Conservation (phyloP, 129 eudicot species). For the Kitagawia praeruptora region DNA sequence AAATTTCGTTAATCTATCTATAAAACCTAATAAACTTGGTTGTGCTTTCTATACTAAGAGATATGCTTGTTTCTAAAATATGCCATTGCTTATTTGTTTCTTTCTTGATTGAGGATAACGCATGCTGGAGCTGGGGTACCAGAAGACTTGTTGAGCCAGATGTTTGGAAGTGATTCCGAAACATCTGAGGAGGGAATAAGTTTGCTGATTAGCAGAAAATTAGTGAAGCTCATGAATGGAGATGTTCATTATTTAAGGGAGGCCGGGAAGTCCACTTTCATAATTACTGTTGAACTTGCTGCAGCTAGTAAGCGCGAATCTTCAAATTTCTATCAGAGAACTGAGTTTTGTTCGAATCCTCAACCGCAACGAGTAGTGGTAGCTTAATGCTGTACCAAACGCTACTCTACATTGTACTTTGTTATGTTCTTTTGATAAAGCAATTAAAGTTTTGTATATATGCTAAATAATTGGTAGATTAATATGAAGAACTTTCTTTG, state of each 20-base stretch:
- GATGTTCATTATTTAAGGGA: slow-evolving; percentile 85
- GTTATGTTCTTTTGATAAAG: not conserved
- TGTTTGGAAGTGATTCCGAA: slow-evolving; percentile 60
- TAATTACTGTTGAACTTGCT: slow-evolving; percentile 71
- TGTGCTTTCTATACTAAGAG: too few species aligned
- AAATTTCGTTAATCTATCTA: too few species aligned
- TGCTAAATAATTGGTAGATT: not conserved
- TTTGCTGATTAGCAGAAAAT: slow-evolving; percentile 65
- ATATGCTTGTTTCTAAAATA: too few species aligned
- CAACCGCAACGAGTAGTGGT: not conserved
- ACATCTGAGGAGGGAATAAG: slow-evolving; percentile 83
- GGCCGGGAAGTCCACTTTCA: slow-evolving; percentile 68
- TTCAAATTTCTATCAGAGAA: not conserved
- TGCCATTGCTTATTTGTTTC: too few species aligned
- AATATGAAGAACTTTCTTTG: not conserved
- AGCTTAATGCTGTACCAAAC: not conserved
- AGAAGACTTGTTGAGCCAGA: slow-evolving; percentile 63
- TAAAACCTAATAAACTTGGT: too few species aligned
- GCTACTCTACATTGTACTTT: not conserved
- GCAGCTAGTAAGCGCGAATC: slow-evolving; percentile 31
- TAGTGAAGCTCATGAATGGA: slow-evolving; percentile 92
- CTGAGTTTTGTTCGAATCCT: not conserved
- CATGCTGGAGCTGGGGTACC: slow-evolving; percentile 84
- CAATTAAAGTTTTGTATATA: not conserved
- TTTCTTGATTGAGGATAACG: too few species aligned